Evolutionary conservation across 1,284 basidiomycete species (phyloP), one percentile per base, ranked within the genome.

Genomic region (Malassezia restricta): DNA sequence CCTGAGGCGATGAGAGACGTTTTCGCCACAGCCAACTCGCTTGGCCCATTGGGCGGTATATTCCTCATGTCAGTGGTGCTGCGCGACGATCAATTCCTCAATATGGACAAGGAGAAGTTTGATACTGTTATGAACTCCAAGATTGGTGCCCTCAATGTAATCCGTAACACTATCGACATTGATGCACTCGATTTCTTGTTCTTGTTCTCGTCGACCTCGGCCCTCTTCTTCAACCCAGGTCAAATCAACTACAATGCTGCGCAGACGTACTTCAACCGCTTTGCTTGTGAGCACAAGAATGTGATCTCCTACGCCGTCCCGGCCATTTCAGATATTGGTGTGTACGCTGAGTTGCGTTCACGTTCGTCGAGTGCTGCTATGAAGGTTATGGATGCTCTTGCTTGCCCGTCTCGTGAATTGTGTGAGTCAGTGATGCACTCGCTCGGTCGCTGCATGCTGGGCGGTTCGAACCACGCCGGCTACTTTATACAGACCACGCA

Each of bases 291-390:
- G 49, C 31, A 37, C 43, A 14, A n/a, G 27, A 56, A 56, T 32
- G 49, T 56, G 5, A 44, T 56, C n/a, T 51, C 49, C 17, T 56
- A 51, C 43, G 54, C 54, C 5, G 54, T 56, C 39, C 54, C 54
- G 8, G 54, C 54, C 54, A 56, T 56, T 27, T 56, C 54, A 24
- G 54, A 56, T 49, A 51, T 56, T 44, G 54, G 54, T 51, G 54
- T 56, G 29, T 56, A 51, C 24, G 54, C 54, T 2, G 30, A 51
- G 45, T 42, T 56, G 54, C 49, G 48, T 24, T 24, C 44, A 20
- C 27, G 43, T 39, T 41, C 35, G 29, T 51, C 51, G 43, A 55
- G 50, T 28, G 54, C 54, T n/a, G 54, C 54, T 28, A 38, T 51
- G n/a, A 56, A 56, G 49, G 29, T 51, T 24, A 56, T 56, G 54